Conservation (phyloP, 352 stramenopile genomes). For the Phytophthora idaei region DNA sequence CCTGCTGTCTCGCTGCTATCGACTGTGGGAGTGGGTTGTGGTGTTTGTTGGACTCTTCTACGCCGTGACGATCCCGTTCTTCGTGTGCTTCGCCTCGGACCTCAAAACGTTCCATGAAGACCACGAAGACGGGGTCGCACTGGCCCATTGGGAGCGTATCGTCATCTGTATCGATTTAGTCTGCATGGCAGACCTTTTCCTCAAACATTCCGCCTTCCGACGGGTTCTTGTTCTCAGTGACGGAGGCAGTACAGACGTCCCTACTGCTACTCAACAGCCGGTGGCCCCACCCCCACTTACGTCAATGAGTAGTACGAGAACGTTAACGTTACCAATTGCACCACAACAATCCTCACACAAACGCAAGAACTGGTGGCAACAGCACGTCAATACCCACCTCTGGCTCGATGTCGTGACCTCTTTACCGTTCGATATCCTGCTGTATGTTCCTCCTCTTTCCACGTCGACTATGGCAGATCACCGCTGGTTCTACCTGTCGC, state of each 20-base stretch:
- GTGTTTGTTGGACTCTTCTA: constrained; percentile 63
- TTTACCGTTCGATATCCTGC: constrained; percentile 53
- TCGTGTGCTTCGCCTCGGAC: constrained; percentile 63
- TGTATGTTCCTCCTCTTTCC: constrained; percentile 47
- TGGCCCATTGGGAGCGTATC: constrained; percentile 44
- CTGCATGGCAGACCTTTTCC: constrained; percentile 55
- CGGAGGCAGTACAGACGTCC: constrained; percentile 22
- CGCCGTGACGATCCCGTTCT: constrained; percentile 58
- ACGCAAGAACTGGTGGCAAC: constrained; percentile 6
- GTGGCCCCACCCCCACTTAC: neutral
- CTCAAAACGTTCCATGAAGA: constrained; percentile 26
- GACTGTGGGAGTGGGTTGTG: constrained; percentile 60
- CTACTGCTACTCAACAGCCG: neutral
- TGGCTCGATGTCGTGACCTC: constrained; percentile 45
- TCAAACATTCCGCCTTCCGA: constrained; percentile 64
- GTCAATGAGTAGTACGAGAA: neutral
- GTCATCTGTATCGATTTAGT: constrained; percentile 52
- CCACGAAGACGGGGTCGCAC: neutral
- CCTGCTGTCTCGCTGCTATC: constrained; percentile 50
- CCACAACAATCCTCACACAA: neutral
- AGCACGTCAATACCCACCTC: constrained; percentile 4
- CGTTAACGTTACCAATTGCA: neutral
- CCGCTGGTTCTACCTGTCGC: constrained; percentile 61
- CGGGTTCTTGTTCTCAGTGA: constrained; percentile 45
- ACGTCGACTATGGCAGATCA: constrained; percentile 21